These are phyloP conservation scores for Colletotrichum eremochloae DNA, from an alignment of 2,329 filamentous ascomycete species.

Conservation along the genomic window DNA sequence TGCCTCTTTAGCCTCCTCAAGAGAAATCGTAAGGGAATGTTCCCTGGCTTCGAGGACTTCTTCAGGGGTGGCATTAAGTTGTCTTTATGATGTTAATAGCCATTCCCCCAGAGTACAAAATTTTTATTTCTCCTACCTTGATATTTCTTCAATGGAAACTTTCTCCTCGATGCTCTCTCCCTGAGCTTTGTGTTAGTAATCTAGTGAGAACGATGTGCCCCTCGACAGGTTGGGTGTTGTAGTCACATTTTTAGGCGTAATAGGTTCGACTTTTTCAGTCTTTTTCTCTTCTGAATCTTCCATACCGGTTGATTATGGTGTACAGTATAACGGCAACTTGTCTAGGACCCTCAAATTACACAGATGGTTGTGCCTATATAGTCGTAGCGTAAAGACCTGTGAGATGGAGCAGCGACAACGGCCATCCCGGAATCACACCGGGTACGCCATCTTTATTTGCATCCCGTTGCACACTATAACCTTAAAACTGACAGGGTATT, in stretches of 20 bases:
- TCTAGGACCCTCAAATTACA: too few relatives aligned
- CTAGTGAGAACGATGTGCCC: rapidly evolving
- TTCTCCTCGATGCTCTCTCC: conserved; percentile 23
- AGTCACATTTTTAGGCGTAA: conserved; percentile 1
- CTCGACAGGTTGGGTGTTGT: background rate
- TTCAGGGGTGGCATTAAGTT: conserved; percentile 45
- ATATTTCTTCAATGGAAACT: conserved; percentile 26
- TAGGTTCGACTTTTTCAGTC: conserved; percentile 8
- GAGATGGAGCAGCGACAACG: background rate
- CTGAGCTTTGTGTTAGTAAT: background rate
- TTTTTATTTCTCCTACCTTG: background rate
- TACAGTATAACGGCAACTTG: background rate
- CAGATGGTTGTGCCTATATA: too few relatives aligned
- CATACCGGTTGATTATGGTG: background rate
- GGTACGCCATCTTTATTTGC: background rate
- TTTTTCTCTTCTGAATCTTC: conserved; percentile 11
- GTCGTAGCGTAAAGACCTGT: too few relatives aligned
- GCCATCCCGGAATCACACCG: background rate
- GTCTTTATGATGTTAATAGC: background rate
- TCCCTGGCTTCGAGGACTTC: conserved; percentile 47
- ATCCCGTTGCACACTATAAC: background rate
- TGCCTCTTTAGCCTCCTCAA: conserved; percentile 23
- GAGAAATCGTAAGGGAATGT: conserved; percentile 7
- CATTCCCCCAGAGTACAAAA: too few relatives aligned
- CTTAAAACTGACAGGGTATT: background rate